Evolutionary conservation across 2,329 filamentous ascomycete species (phyloP).

Genomic region (Phialemonium atrogriseum): DNA sequence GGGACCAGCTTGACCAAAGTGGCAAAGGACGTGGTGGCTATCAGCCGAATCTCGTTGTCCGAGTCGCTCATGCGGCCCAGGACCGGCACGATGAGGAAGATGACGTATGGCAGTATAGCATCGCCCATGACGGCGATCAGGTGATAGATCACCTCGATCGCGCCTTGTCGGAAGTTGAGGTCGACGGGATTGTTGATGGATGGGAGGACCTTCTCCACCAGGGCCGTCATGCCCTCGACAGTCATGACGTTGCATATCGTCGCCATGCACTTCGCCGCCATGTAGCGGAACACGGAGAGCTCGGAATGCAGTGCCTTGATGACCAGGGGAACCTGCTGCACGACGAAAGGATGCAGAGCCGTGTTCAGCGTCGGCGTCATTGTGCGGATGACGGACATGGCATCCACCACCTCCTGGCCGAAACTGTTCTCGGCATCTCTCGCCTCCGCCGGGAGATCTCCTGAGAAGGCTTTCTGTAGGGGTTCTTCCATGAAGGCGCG

Average conservation of each 20-base stretch:
- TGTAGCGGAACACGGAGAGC: conserved; percentile 89
- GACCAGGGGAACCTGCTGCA: conserved; percentile 75
- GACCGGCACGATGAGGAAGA: conserved; percentile 96
- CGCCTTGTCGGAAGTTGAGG: conserved; percentile 81
- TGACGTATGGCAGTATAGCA: conserved; percentile 90
- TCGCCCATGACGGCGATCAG: conserved; percentile 98
- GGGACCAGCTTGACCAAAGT: conserved; percentile 96
- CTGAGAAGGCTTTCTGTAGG: conserved; percentile 64
- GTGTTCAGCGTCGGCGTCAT: conserved; percentile 82
- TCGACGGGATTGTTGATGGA: conserved; percentile 88
- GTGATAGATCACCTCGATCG: conserved; percentile 92
- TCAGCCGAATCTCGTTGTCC: conserved; percentile 86
- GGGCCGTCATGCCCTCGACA: conserved; percentile 88
- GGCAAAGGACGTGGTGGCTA: conserved; percentile 94
- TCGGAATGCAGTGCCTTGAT: conserved; percentile 81
- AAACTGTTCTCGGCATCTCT: conserved; percentile 64
- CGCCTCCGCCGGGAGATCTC: conserved; percentile 63
- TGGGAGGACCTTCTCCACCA: conserved; percentile 88
- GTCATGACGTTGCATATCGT: conserved; percentile 96
- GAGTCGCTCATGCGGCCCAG: conserved; percentile 97
- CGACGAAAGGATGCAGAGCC: conserved; percentile 69
- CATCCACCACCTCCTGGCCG: conserved; percentile 90
- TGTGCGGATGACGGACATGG: conserved; percentile 83
- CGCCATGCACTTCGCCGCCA: conserved; percentile 93
- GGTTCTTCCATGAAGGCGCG: conserved; percentile 74